A percentile compares a stretch with the other conserved stretches of the same genome.
Evolutionary conservation across 345 rosid species (phyloP).

Genomic region (Noccaea caerulescens): DNA sequence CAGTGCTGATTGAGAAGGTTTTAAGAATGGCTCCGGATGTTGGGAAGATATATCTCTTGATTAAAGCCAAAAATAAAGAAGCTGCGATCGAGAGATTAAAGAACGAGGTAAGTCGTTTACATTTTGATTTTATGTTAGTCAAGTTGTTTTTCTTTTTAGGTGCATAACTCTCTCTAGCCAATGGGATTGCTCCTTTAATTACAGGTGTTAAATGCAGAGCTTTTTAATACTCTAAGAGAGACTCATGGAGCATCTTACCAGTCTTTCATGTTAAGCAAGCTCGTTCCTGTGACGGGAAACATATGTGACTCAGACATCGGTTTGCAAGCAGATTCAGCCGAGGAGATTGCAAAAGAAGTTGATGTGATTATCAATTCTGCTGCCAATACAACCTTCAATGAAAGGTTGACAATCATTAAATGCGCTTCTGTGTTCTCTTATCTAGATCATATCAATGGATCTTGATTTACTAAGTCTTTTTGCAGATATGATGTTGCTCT

Average conservation of each 20-base stretch:
- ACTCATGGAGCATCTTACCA: constrained; percentile 76
- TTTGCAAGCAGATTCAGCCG: constrained; percentile 61
- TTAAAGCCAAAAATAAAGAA: constrained; percentile 76
- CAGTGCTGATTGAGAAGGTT: constrained; percentile 92
- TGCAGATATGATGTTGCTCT: constrained; percentile 81
- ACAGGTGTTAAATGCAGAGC: constrained; percentile 79
- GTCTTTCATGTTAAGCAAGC: constrained; percentile 77
- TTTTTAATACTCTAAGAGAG: constrained; percentile 73
- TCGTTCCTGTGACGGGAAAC: constrained; percentile 82
- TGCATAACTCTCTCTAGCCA: constrained; percentile 18
- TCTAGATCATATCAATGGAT: constrained; percentile 9
- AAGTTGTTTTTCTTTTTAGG: not conserved
- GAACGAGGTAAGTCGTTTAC: constrained; percentile 59
- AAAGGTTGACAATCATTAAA: constrained; percentile 49
- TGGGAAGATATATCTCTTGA: constrained; percentile 80
- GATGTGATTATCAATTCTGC: constrained; percentile 80
- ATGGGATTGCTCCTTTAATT: constrained; percentile 9
- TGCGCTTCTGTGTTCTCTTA: constrained; percentile 7
- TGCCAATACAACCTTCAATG: constrained; percentile 81
- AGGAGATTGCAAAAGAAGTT: constrained; percentile 61
- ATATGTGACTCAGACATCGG: constrained; percentile 73
- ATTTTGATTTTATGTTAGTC: constrained; percentile 5
- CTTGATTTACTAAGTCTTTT: constrained; percentile 23
- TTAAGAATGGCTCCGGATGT: constrained; percentile 82
- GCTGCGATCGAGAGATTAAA: constrained; percentile 74